These are phyloP conservation scores for Mortierella sp. DNA, from an alignment of 371 early-diverging fungal genomes.

Conservation along the genomic window DNA sequence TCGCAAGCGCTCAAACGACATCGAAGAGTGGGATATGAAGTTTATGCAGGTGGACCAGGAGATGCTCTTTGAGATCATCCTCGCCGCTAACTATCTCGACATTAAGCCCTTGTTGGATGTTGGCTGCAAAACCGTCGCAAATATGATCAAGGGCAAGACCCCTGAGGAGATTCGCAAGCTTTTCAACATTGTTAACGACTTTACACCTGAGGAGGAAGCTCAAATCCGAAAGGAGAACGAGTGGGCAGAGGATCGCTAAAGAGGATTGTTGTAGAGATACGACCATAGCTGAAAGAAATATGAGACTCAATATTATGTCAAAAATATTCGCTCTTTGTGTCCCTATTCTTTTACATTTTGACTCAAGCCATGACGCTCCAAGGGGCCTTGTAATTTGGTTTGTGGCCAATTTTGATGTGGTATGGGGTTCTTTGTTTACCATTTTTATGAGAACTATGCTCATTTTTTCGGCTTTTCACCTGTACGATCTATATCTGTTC, in stretches of 20 bases:
- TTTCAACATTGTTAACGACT: constrained; percentile 96
- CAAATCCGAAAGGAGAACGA: constrained; percentile 92
- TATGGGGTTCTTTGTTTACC: too few species aligned
- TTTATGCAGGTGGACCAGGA: constrained; percentile 86
- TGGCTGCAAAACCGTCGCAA: constrained; percentile 98
- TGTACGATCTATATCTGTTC: too few species aligned
- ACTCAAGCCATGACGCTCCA: too few species aligned
- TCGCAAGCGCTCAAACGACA: constrained; percentile 75
- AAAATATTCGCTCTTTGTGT: background rate
- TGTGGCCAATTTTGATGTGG: too few species aligned
- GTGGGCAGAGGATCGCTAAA: constrained; percentile 90
- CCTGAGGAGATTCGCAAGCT: constrained; percentile 94
- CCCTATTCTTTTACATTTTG: too few species aligned
- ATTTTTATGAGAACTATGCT: too few species aligned
- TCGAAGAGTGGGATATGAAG: constrained; percentile 87
- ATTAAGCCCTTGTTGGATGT: constrained; percentile 95
- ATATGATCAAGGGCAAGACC: constrained; percentile 96
- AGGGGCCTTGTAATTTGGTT: too few species aligned
- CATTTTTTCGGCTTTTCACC: too few species aligned
- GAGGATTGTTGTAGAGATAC: constrained; percentile 69
- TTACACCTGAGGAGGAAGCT: constrained; percentile 97
- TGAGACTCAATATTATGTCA: background rate
- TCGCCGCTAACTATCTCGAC: constrained; percentile 97
- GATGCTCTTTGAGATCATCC: constrained; percentile 80
- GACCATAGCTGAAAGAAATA: constrained; percentile 6